Evolutionary conservation across 1,139 yeast species (phyloP).

Genomic region (Candida tropicalis): DNA sequence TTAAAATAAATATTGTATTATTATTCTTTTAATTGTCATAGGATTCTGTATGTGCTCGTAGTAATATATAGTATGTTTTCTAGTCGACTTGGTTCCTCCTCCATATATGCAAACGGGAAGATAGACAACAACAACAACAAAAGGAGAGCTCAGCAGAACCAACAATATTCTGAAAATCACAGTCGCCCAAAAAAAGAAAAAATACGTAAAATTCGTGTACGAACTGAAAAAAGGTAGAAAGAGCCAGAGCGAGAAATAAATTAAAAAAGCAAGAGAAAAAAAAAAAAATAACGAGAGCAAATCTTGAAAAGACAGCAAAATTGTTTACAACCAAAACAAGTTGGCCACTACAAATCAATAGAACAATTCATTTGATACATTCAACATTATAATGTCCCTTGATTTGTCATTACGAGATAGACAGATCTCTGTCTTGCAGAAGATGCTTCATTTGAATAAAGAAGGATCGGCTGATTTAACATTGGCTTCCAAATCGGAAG

Average conservation of each 20-base stretch:
- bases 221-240: no score
- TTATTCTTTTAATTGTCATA: background rate
- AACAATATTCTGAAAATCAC: no score
- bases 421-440: conserved; percentile 59
- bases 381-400: background rate
- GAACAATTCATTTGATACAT: no score
- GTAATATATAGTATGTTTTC: no score
- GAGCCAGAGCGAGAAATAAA: no score
- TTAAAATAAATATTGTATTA: conserved; percentile 3
- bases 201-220: no score
- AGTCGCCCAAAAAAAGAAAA: background rate
- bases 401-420: conserved; percentile 32
- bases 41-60: no score
- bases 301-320: conserved; percentile 5
- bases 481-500: conserved; percentile 57
- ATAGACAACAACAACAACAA: no score
- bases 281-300: background rate
- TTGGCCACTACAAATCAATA: background rate
- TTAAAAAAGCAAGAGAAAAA: background rate
- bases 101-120: no score
- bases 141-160: no score
- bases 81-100: no score
- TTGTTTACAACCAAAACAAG: background rate
- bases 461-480: conserved; percentile 57
- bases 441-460: conserved; percentile 79